Conservation (phyloP, 176 grass and related monocot species). For the Carex kokanica region DNA sequence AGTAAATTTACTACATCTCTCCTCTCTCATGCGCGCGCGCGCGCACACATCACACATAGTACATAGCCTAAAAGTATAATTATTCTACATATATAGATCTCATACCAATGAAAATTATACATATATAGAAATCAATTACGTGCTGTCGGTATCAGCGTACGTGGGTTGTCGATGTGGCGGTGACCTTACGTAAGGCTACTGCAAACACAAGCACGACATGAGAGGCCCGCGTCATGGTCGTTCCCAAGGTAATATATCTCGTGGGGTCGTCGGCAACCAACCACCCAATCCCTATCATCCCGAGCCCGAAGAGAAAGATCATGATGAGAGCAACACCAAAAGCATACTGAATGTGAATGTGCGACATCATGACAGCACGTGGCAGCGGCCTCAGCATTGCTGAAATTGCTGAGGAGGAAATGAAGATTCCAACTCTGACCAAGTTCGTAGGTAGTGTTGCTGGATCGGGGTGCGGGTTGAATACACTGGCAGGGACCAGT, state of each 20-base stretch:
- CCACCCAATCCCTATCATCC: neutral
- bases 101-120: no score
- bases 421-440: neutral
- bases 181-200: no score
- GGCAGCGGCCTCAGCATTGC: neutral
- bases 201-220: neutral
- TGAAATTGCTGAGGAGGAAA: neutral
- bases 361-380: neutral
- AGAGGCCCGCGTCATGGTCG: neutral
- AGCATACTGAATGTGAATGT: neutral
- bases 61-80: no score
- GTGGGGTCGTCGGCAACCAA: neutral
- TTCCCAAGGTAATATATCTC: neutral
- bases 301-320: neutral
- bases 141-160: no score
- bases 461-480: neutral
- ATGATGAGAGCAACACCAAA: neutral
- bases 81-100: no score
- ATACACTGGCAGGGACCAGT: neutral
- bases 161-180: no score
- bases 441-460: neutral
- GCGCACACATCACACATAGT: no score
- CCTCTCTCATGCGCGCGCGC: no score
- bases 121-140: no score
- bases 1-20: no score